Conservation (phyloP, 1,139 yeast species). For the Candida albicans region DNA sequence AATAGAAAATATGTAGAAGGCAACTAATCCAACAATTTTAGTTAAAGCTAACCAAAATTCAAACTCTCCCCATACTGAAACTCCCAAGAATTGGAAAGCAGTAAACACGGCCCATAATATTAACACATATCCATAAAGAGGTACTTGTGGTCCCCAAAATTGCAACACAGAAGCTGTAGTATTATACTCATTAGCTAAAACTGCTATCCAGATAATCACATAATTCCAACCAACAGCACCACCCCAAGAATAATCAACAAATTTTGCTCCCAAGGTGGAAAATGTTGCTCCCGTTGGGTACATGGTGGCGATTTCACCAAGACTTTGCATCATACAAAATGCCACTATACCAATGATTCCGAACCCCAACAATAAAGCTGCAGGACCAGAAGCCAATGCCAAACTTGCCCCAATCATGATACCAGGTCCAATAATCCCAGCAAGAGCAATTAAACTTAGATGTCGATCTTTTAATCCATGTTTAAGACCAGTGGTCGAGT, state of each 20-base stretch:
- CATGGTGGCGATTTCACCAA: slow-evolving; percentile 57
- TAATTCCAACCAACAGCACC: slow-evolving; percentile 65
- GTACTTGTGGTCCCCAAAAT: slow-evolving; percentile 62
- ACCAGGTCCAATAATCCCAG: slow-evolving; percentile 60
- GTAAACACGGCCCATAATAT: slow-evolving; percentile 56
- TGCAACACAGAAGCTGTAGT: slow-evolving; percentile 53
- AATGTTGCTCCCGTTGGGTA: slow-evolving; percentile 57
- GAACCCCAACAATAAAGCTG: slow-evolving; percentile 43
- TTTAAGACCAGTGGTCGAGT: slow-evolving; percentile 21
- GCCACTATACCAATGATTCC: slow-evolving; percentile 57
- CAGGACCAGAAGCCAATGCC: slow-evolving; percentile 49
- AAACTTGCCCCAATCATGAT: slow-evolving; percentile 48
- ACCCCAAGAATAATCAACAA: slow-evolving; percentile 59
- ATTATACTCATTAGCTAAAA: slow-evolving; percentile 59
- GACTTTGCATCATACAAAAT: slow-evolving; percentile 55
- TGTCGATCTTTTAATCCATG: slow-evolving; percentile 44
- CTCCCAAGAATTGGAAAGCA: slow-evolving; percentile 57
- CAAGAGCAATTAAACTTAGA: slow-evolving; percentile 48
- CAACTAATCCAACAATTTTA: slow-evolving; percentile 55
- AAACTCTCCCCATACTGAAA: slow-evolving; percentile 63
- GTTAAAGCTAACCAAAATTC: slow-evolving; percentile 64
- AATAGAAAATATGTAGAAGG: slow-evolving; percentile 58
- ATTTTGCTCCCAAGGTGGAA: slow-evolving; percentile 51
- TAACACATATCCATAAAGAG: slow-evolving; percentile 57
- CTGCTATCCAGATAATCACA: slow-evolving; percentile 62